Percentiles rank a stretch among this genome's conserved stretches.
Conservation (phyloP, 1,139 yeast genomes). For the Geotrichum macrosporum region DNA sequence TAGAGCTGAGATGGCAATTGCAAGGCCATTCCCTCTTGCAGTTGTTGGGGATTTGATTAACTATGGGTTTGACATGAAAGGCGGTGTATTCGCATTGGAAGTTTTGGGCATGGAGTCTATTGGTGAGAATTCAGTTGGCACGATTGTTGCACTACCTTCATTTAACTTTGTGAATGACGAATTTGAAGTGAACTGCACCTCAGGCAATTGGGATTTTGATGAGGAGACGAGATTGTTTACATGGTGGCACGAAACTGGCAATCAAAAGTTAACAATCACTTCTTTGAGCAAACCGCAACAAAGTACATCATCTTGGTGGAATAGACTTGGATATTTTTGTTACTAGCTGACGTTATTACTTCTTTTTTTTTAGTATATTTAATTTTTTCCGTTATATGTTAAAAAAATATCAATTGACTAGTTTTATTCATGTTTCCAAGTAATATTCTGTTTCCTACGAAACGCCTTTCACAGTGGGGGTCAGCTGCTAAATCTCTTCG, state of each 20-base stretch:
- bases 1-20: conserved; percentile 52
- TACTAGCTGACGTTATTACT: too few species aligned
- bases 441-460: too few species aligned
- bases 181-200: conserved; percentile 43
- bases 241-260: conserved; percentile 61
- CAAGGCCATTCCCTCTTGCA: conserved; percentile 37
- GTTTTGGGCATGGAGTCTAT: conserved; percentile 33
- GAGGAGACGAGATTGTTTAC: conserved; percentile 52
- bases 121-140: conserved; percentile 36
- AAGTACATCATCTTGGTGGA: not conserved
- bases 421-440: too few species aligned
- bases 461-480: too few species aligned
- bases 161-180: conserved; percentile 55
- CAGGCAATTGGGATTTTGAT: conserved; percentile 55
- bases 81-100: conserved; percentile 39
- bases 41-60: conserved; percentile 32
- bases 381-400: too few species aligned
- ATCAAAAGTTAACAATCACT: conserved; percentile 32
- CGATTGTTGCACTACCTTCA: conserved; percentile 61
- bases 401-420: too few species aligned
- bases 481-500: too few species aligned
- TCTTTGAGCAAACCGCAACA: conserved; percentile 5
- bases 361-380: too few species aligned
- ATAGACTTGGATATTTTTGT: not conserved
- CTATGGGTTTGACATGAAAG: conserved; percentile 33